Base-by-base conservation (phyloP, 1,284 basidiomycete genomes). In the Tetrapyrgos nigripes region DNA sequence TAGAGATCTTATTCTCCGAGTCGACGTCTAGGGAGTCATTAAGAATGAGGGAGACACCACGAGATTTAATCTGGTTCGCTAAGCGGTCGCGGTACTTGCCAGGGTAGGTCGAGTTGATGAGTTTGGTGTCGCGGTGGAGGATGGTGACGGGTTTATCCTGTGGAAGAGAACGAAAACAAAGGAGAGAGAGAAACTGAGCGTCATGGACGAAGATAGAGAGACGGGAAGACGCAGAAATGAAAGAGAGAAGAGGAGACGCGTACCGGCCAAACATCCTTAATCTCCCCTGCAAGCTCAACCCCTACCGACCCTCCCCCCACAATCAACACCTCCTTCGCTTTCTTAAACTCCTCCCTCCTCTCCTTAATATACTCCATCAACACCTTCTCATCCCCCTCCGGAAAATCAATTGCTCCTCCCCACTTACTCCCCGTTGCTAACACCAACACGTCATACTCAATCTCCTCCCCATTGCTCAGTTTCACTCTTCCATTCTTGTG, bases 271-370 rank as follows among this genome's bases (percentile, higher is more conserved):
- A 75, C 70, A 51, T 87, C 81, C 57, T 80, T 81, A 53, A 89
- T 76, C 69, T 88, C 86, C 13, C 84, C 85, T 2, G 84, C 79
- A 24, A 85, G 71, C 67, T 88, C 84, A 51, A 83, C 70, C 8
- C 85, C 86, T 27, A 89, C 81, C 3, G 88, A 76, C 27, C 89
- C 88, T 37, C 85, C 88, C 29, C 88, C 89, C 6, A 78, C 83
- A 37, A 90, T 70, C 8, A 85, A 77, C 55, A 88, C 76, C 62
- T 82, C 76, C 28, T 76, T 73, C 1, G 86, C 83, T 1, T 72
- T 70, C 37, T 76, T 71, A 58, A 86, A 81, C 52, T 78, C 79
- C 35, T 66, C 64, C 33, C 83, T 74, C 80, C 82, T 84, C 1
- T 69, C 60, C 3, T 63, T 61, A 31, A 88, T 62, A n/a, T 40